These are phyloP conservation scores for Aspergillus flavus DNA, from an alignment of 2,329 filamentous ascomycete species.

Conservation along the genomic window DNA sequence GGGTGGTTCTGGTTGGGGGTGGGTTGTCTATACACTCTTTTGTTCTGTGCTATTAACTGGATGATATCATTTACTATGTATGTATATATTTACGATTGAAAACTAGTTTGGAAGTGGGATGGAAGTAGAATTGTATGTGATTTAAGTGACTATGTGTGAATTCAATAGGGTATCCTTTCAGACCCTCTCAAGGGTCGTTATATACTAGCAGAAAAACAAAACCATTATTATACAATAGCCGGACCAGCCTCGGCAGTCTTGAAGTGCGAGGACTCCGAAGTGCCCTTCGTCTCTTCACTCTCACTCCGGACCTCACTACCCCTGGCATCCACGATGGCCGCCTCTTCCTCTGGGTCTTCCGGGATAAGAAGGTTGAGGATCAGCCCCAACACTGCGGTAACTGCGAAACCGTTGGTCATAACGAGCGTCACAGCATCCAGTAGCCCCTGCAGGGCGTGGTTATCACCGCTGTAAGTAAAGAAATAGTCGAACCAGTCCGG, in stretches of 20 bases:
- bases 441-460: slow-evolving; percentile 68
- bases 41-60: background rate
- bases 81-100: background rate
- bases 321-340: slow-evolving; percentile 31
- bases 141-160: background rate
- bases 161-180: background rate
- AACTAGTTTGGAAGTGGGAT: background rate
- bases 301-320: slow-evolving; percentile 19
- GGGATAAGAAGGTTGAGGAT: slow-evolving; percentile 73
- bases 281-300: background rate
- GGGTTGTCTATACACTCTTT: background rate
- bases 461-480: slow-evolving; percentile 53
- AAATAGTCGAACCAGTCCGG: slow-evolving; percentile 52
- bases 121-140: background rate
- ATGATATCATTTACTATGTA: background rate
- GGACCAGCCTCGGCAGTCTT: background rate
- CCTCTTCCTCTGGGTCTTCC: slow-evolving; percentile 72
- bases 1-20: no score
- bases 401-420: slow-evolving; percentile 63
- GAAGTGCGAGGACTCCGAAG: background rate
- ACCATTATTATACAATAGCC: background rate
- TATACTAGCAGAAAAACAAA: background rate
- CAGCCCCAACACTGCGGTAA: slow-evolving; percentile 73
- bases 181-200: background rate
- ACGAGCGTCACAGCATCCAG: slow-evolving; percentile 61